Evolutionary conservation across 192 early-diverging fungal species (phyloP).

Genomic region (Rhizophagus clarus): DNA sequence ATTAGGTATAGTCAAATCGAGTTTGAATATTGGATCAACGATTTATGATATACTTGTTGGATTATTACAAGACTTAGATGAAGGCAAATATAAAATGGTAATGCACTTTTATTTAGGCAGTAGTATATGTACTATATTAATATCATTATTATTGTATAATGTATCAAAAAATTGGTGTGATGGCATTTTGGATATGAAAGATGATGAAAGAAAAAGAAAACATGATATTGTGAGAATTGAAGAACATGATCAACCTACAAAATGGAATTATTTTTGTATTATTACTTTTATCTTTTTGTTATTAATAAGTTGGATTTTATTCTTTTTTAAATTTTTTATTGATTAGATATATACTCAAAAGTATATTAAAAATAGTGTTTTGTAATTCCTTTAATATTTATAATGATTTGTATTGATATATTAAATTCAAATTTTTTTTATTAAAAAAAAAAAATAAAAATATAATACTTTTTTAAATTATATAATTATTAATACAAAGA

Average conservation of each 20-base stretch:
- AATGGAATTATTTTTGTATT: neutral
- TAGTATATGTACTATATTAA: neutral
- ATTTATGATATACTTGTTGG: constrained; percentile 3
- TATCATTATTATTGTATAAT: neutral
- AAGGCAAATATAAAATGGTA: neutral
- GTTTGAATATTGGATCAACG: constrained; percentile 4
- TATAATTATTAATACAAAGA: no score
- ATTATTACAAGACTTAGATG: neutral
- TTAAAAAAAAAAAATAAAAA: no score
- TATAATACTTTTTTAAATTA: no score
- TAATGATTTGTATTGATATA: no score
- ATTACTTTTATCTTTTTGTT: neutral
- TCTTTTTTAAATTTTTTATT: neutral
- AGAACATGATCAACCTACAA: neutral
- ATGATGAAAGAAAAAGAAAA: neutral
- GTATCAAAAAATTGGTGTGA: neutral
- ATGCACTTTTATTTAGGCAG: neutral
- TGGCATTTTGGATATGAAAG: constrained; percentile 10
- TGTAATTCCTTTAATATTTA: no score
- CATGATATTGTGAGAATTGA: neutral
- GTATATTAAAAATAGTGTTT: no score
- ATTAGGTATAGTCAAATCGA: constrained; percentile 1
- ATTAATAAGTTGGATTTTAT: constrained; percentile 10
- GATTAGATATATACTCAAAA: no score
- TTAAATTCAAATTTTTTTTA: no score